Base-by-base conservation (phyloP, 2,329 filamentous ascomycete genomes). In the Chlorencoelia australis region DNA sequence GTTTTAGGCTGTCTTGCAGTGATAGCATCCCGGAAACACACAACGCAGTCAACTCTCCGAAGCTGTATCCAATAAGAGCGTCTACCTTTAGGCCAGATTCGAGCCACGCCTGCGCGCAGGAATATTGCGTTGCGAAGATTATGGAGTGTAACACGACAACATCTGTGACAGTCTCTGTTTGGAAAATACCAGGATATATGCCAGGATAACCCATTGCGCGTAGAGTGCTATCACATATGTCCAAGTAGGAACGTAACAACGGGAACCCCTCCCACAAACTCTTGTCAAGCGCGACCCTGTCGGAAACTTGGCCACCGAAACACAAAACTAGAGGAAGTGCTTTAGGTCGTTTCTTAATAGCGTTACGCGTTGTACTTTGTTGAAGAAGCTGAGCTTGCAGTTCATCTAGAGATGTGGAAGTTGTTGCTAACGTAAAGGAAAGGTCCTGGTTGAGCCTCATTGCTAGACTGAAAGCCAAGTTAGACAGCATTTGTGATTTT, bases 31-130 rank as follows among this genome's bases (percentile, higher is more conserved):
- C 21, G 5, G 58, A 52, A 0, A 64, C 46, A 11, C 46, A 47
- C 6, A 64, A 38, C 1, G 60, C 61, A 0, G 59, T 59, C 1
- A 64, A 41, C 35, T 65, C 49, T 2, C 62, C 62, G 30, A 65
- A 56, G 35, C 58, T 62, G 38, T 65, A 62, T 0, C 62, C 62
- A 7, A 47, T 37, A 8, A 50, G 17, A 5, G 38, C 33, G 19
- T 16, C 33, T 10, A 40, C 27, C 15, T 27, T 7, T 2, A 48
- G 13, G 2, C 43, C 46, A 13, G 11, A 35, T 14, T 46, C 42
- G 10, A 50, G 39, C 48, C 48, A 50, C 6, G 19, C 7, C 20
- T 24, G 38, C 1, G 48, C 48, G 21, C 26, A 43, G 1, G 48
- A 27, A 31, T 49, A 49, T 37, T 49, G 46, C 13, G 41, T 25